Conservation (phyloP, 768 basidiomycete species). For the Lentinula lateritia region DNA sequence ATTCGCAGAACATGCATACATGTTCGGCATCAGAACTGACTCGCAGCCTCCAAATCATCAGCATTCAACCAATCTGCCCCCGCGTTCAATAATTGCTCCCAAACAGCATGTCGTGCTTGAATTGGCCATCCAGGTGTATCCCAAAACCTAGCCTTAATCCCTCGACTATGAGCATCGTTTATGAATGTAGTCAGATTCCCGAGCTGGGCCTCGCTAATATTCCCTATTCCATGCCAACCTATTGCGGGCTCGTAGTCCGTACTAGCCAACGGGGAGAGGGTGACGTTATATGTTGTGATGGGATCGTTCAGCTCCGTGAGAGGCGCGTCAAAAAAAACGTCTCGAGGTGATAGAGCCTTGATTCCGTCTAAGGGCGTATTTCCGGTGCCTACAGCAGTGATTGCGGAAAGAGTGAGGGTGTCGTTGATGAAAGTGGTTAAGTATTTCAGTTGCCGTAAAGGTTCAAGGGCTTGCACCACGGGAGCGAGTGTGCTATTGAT, state of each 20-base stretch:
- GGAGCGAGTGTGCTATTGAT: slow-evolving; percentile 34
- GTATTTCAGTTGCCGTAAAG: slow-evolving; percentile 37
- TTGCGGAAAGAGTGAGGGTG: slow-evolving; percentile 25
- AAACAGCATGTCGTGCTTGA: slow-evolving; percentile 34
- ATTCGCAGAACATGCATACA: neutral
- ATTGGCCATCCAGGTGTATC: slow-evolving; percentile 48
- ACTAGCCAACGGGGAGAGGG: slow-evolving; percentile 44
- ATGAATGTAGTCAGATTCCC: slow-evolving; percentile 34
- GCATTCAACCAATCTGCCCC: slow-evolving; percentile 50
- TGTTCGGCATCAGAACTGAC: neutral
- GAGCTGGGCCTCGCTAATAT: slow-evolving; percentile 33
- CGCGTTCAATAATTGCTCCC: slow-evolving; percentile 34
- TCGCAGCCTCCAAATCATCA: slow-evolving; percentile 42
- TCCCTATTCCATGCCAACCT: slow-evolving; percentile 42
- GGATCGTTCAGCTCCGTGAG: slow-evolving; percentile 31
- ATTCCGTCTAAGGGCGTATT: slow-evolving; percentile 45
- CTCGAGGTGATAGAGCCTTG: slow-evolving; percentile 36
- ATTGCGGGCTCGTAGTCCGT: slow-evolving; percentile 39
- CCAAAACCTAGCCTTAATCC: slow-evolving; percentile 47
- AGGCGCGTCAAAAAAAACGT: slow-evolving; percentile 50
- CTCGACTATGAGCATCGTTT: slow-evolving; percentile 35
- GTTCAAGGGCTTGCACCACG: slow-evolving; percentile 38
- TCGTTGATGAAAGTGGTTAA: slow-evolving; percentile 41
- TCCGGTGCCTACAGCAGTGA: slow-evolving; percentile 46
- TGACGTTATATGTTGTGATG: slow-evolving; percentile 34